phyloP scores from a whole-genome alignment of 345 rosid species.

The Gossypium turneri region DNA sequence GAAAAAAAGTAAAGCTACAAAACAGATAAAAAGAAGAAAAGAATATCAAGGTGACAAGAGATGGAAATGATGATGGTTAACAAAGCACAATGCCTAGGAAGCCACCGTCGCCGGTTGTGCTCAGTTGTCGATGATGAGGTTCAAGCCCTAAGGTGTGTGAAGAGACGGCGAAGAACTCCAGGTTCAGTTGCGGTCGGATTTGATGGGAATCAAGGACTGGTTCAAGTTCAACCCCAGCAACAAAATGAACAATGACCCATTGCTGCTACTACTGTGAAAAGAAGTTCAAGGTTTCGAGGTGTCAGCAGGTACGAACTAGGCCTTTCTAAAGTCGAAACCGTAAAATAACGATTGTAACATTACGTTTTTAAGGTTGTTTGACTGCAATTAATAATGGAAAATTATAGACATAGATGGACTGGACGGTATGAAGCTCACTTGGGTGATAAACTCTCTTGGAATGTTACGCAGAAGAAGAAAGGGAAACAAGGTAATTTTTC shows the following conservation, averaged over 20 bases:
- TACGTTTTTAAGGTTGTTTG: background rate
- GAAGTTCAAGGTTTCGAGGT: constrained; percentile 69
- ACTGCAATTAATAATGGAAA: background rate
- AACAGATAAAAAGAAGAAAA: background rate
- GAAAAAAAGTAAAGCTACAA: background rate
- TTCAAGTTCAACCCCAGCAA: constrained; percentile 33
- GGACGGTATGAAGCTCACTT: constrained; percentile 64
- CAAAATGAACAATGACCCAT: constrained; percentile 24
- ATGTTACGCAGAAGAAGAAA: constrained; percentile 62
- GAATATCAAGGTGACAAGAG: constrained; percentile 3
- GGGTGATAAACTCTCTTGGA: constrained; percentile 74
- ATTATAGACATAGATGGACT: constrained; percentile 59
- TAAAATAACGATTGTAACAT: background rate
- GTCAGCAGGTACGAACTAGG: constrained; percentile 47
- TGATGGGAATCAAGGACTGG: constrained; percentile 15
- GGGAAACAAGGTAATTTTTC: constrained; percentile 55
- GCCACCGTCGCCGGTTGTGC: constrained; percentile 13
- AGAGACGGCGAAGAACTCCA: constrained; percentile 42
- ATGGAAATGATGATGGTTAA: constrained; percentile 40
- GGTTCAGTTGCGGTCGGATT: constrained; percentile 15
- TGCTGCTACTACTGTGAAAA: constrained; percentile 48
- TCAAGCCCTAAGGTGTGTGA: constrained; percentile 28
- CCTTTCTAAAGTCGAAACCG: background rate
- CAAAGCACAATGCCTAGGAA: no score
- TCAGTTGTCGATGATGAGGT: constrained; percentile 11